Evolutionary conservation across 2,329 filamentous ascomycete genomes (phyloP).

Genomic region (Pyrenophora teres): DNA sequence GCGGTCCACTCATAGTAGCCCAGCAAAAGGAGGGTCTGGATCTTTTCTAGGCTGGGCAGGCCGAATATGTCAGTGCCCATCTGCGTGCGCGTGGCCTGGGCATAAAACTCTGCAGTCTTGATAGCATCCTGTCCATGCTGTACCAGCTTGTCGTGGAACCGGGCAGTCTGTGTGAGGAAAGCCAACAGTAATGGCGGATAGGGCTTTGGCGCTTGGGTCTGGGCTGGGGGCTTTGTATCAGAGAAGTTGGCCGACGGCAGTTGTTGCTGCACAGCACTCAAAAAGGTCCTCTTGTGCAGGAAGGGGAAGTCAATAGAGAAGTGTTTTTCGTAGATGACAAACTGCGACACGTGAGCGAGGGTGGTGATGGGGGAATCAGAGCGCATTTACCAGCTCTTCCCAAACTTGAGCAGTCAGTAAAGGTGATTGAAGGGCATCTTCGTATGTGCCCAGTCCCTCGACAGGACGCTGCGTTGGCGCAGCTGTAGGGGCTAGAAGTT

Average conservation of each 20-base stretch:
- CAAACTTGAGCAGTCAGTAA: conserved; percentile 69
- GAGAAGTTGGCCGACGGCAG: conserved; percentile 41
- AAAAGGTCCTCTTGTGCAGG: conserved; percentile 67
- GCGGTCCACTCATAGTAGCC: conserved; percentile 74
- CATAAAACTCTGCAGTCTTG: conserved; percentile 66
- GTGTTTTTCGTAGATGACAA: conserved; percentile 71
- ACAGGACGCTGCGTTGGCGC: conserved; percentile 35
- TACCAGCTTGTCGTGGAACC: conserved; percentile 64
- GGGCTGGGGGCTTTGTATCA: conserved; percentile 23
- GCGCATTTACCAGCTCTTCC: conserved; percentile 60
- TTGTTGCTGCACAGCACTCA: conserved; percentile 41
- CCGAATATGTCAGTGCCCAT: conserved; percentile 35
- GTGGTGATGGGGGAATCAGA: not conserved
- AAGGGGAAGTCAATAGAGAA: conserved; percentile 75
- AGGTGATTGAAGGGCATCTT: conserved; percentile 65
- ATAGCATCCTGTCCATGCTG: conserved; percentile 16
- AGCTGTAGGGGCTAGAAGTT: conserved; percentile 45
- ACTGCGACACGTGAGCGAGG: conserved; percentile 43
- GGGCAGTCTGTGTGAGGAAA: conserved; percentile 70
- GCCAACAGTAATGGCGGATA: conserved; percentile 65
- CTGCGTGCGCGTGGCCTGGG: conserved; percentile 60
- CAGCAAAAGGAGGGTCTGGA: conserved; percentile 72
- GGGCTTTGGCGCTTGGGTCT: conserved; percentile 49
- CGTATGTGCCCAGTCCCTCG: conserved; percentile 51
- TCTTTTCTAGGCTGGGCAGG: conserved; percentile 62